Evolutionary conservation across 2,329 filamentous ascomycete species (phyloP), one percentile per base, ranked within the genome.

Genomic region (Paraconiothyrium brasiliense): DNA sequence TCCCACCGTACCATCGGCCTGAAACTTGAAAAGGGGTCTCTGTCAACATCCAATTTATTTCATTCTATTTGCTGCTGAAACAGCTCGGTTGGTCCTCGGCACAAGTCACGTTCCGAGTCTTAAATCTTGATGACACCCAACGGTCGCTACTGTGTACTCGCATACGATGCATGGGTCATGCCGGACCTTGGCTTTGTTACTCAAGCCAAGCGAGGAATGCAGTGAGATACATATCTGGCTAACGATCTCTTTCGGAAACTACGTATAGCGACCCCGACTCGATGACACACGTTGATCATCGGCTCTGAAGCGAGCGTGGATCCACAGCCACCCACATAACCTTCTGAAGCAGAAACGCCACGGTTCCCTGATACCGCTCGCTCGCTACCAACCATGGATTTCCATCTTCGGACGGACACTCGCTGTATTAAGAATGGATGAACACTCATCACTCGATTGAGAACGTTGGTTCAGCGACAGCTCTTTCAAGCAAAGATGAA

Each of bases 191-290:
- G 9, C 11, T 14, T 43, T 27, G 22, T 22, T 32, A 27, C 35
- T 30, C 35, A 54, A 54, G 50, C 50, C 22, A 54, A 54, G 51
- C 51, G 51, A 54, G 13, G 20, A 7, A 54, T 39, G 51, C 51
- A 44, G 37, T 54, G 37, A 54, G 37, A 54, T 37, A 44, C 51
- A 20, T 6, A 27, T 54, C 41, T n/a, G 51, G 39, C 39, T n/a
- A 54, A 32, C 16, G 16, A 8, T 34, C 16, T 34, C 46, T 27
- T 55, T 6, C 1, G 20, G 16, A 32, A 37, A 54, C 10, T 4
- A 16, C 52, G 37, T 34, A 20, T 34, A 20, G 10, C 24, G 27
- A 44, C 24, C 10, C 16, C n/a, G n/a, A 13, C 2, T 16, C 13
- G 7, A 16, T 20, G 3, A 14, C 4, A 11, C 37, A 30, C 39